These are phyloP conservation scores for Citrullus colocynthis DNA, from an alignment of 306 rosid genomes.

Conservation along the genomic window DNA sequence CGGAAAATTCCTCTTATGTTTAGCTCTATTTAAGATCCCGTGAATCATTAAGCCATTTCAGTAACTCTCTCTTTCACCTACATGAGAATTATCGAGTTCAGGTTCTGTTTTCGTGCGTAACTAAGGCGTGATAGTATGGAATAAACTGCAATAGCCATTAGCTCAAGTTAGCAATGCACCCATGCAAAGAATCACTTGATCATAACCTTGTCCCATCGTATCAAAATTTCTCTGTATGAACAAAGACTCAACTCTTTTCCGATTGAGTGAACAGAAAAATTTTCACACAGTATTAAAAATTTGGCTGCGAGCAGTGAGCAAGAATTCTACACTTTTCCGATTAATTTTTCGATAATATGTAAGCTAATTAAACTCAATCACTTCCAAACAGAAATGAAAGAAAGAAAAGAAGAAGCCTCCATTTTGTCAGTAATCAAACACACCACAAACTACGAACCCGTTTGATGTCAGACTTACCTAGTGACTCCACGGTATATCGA, in stretches of 20 bases:
- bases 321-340: not conserved
- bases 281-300: not conserved
- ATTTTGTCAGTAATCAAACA: conserved; percentile 11
- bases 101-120: not conserved
- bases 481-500: conserved; percentile 98
- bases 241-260: not conserved
- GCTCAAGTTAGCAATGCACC: not conserved
- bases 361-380: not conserved
- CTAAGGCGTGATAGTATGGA: not conserved
- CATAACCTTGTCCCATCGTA: not conserved
- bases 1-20: not conserved
- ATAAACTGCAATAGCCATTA: not conserved
- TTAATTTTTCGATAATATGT: not conserved
- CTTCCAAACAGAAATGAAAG: not conserved
- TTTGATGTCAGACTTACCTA: conserved; percentile 28
- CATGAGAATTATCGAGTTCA: not conserved
- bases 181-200: not conserved
- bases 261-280: not conserved
- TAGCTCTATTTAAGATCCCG: not conserved
- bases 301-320: not conserved
- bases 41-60: not conserved
- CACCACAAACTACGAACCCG: not conserved
- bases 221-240: not conserved
- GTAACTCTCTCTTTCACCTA: not conserved
- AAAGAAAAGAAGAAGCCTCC: not conserved